Evolutionary conservation across 176 grass and related monocot genomes (phyloP).

Genomic region (Otatea glauca): DNA sequence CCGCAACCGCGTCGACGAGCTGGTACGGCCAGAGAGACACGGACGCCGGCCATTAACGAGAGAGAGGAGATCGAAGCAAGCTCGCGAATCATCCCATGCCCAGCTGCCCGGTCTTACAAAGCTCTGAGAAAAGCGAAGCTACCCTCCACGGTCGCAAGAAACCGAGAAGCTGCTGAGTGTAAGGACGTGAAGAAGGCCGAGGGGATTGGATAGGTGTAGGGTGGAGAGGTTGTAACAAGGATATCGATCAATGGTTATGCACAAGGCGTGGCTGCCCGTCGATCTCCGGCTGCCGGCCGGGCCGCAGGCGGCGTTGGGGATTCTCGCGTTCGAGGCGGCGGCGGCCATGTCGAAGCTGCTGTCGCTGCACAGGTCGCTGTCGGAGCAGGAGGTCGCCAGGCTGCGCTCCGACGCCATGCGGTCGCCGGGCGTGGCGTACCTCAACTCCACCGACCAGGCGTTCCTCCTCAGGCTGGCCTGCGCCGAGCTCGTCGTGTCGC

Average conservation of each 20-base stretch:
- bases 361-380: conserved; percentile 73
- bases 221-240: background rate
- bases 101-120: conserved; percentile 29
- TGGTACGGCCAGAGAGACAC: background rate
- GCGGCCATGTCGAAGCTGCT: conserved; percentile 83
- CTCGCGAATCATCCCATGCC: conserved; percentile 33
- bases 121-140: background rate
- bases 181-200: background rate
- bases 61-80: conserved; percentile 16
- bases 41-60: conserved; percentile 28
- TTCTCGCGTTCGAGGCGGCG: conserved; percentile 85
- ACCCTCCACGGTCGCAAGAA: background rate
- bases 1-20: conserved; percentile 52
- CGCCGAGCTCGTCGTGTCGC: conserved; percentile 65
- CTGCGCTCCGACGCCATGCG: conserved; percentile 83
- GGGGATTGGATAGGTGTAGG: background rate
- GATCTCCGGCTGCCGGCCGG: conserved; percentile 51
- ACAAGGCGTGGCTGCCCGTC: conserved; percentile 57
- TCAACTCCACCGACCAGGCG: conserved; percentile 81
- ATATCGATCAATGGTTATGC: conserved; percentile 59
- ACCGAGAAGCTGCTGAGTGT: background rate
- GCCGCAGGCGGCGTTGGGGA: conserved; percentile 66
- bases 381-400: conserved; percentile 60
- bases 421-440: conserved; percentile 76
- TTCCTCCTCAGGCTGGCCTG: conserved; percentile 82